A percentile compares a stretch with the other conserved stretches of the same genome.
Evolutionary conservation across 306 rosid species (phyloP).

Genomic region (Medicago lupulina): DNA sequence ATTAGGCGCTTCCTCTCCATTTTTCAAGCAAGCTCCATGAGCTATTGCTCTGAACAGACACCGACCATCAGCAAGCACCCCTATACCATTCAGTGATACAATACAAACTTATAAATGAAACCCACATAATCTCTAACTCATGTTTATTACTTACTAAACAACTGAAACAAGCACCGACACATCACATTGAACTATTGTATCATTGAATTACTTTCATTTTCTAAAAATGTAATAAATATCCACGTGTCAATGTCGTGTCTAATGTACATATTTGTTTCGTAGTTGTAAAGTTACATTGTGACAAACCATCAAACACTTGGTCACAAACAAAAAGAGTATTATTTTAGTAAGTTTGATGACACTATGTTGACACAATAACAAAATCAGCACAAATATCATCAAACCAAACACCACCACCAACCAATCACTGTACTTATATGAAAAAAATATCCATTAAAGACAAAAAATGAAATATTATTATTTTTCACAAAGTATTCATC

Average conservation of each 20-base stretch:
- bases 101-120: conserved; percentile 10
- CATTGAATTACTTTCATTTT: not conserved
- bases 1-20: conserved; percentile 89
- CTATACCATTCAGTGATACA: conserved; percentile 46
- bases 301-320: conserved; percentile 7
- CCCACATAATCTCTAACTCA: not conserved
- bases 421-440: not conserved
- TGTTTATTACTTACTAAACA: not conserved
- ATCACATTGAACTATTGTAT: not conserved
- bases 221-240: not conserved
- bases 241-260: not conserved
- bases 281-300: not conserved
- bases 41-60: conserved; percentile 91
- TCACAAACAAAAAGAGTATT: not conserved
- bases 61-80: conserved; percentile 90
- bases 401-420: conserved; percentile 10
- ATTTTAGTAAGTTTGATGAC: not conserved
- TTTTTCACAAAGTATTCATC: conserved; percentile 8
- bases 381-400: conserved; percentile 13
- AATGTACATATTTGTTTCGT: too few relatives aligned
- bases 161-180: not conserved
- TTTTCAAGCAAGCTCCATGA: conserved; percentile 82
- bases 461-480: conserved; percentile 16
- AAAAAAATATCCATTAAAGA: not conserved
- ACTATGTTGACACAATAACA: not conserved